Base-by-base conservation (phyloP, 2,329 filamentous ascomycete species). In the Calonectria hongkongensis region DNA sequence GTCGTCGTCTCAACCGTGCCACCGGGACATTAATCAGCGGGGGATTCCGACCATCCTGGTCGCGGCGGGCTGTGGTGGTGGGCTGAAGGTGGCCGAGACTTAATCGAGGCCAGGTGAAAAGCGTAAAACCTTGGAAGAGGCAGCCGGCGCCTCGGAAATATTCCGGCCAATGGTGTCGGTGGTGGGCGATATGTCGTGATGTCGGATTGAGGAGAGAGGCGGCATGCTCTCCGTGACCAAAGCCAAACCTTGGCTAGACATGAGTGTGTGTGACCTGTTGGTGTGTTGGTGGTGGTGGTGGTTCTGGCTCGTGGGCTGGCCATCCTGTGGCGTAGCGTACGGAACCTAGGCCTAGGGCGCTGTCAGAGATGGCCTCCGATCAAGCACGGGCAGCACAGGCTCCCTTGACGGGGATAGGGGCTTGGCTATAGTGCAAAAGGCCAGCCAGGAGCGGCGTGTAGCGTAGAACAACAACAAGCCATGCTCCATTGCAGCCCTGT, bases 1-100 rank as follows among this genome's bases (percentile, higher is more conserved):
- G 27, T 56, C 18, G 47, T 51, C 39, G 25, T 66, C 47, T 25
- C 21, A 43, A 50, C 30, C 54, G 45, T 27, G 45, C 33, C 28
- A 18, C 30, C 66, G 66, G 66, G 54, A 62, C 47, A 68, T 68
- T 68, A 68, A 68, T 68, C 45, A 62, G 50, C 33, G 54, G 54
- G 43, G 54, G 54, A 51, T 43, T 68, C 54, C 54, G 66, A 68
- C 16, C 18, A 62, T 16, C 66, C 66, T 51, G 30, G 54, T 62
- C 54, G 7, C 62, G 21, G 51, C 8, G 45, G 30, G 30, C 30
- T 33, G 30, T 27, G 27, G 58, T 63, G 58, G 54, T 63, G 58
- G 58, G 54, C 54, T 47, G 58, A 47, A 45, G 39, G 10, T 67
- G 50, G 41, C 7, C 15, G 51, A 54, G 54, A 41, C 16, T 60